Percentiles rank a stretch among this genome's conserved stretches.
phyloP scores from a whole-genome alignment of 208 protist species.

The Acanthamoeba healyi region DNA sequence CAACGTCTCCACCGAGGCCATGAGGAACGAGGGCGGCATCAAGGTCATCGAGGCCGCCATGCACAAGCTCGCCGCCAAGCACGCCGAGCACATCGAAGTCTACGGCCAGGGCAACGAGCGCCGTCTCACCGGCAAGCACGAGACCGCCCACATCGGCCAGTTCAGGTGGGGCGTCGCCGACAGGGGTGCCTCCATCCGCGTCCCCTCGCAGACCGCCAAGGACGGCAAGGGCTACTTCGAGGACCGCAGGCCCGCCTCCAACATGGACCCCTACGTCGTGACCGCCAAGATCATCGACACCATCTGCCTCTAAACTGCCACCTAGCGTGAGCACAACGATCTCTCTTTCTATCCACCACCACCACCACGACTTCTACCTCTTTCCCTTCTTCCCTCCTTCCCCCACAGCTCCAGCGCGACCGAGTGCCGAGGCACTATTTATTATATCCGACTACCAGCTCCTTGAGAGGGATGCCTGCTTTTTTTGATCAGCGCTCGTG shows the following conservation, averaged over 20 bases:
- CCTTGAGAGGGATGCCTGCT: neutral
- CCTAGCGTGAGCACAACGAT: neutral
- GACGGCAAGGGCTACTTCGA: conserved; percentile 97
- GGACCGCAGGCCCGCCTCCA: conserved; percentile 96
- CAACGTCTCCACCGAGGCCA: conserved; percentile 97
- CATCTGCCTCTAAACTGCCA: conserved; percentile 37
- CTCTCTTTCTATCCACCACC: neutral
- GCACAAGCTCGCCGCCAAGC: conserved; percentile 84
- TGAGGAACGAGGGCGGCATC: conserved; percentile 88
- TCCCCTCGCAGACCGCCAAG: conserved; percentile 94
- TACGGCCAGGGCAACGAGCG: conserved; percentile 91
- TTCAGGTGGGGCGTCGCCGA: conserved; percentile 91
- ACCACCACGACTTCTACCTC: too few relatives aligned
- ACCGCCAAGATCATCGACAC: conserved; percentile 93
- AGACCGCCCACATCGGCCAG: conserved; percentile 89
- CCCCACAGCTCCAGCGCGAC: neutral
- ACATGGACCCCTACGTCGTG: conserved; percentile 97
- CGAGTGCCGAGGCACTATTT: neutral
- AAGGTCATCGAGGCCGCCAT: conserved; percentile 88
- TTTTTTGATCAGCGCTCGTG: neutral
- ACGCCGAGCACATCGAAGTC: conserved; percentile 89
- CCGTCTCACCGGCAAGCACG: conserved; percentile 91
- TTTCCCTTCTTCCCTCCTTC: neutral
- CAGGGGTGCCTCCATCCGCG: conserved; percentile 95
- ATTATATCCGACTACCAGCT: neutral